Percentiles rank a stretch among this genome's conserved stretches.
phyloP scores from a whole-genome alignment of 495 filamentous ascomycete species.

The Xylaria bambusicola region DNA sequence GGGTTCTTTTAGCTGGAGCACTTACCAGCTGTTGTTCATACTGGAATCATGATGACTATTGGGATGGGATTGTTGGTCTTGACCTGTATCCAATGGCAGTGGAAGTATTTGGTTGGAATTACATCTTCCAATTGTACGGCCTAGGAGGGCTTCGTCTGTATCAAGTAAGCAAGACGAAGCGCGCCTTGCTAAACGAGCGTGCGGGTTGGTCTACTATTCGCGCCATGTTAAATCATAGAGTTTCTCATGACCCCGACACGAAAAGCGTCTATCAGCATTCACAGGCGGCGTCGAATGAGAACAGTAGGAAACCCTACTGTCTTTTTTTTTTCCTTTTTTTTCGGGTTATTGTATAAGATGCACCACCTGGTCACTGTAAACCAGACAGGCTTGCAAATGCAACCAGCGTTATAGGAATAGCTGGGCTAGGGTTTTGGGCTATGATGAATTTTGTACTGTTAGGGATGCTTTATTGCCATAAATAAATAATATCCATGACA shows the following conservation, averaged over 20 bases:
- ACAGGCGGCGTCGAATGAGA: slow-evolving; percentile 27
- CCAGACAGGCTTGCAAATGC: slow-evolving; percentile 15
- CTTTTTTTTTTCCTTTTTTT: slow-evolving; percentile 24
- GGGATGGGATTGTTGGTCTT: slow-evolving; percentile 30
- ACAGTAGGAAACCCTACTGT: slow-evolving; percentile 5
- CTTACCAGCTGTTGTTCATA: slow-evolving; percentile 27
- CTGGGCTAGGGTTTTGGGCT: slow-evolving; percentile 30
- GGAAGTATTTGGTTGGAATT: slow-evolving; percentile 18
- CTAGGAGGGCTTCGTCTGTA: not conserved
- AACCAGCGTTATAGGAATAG: slow-evolving; percentile 26
- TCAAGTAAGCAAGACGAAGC: not conserved
- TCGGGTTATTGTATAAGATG: slow-evolving; percentile 30
- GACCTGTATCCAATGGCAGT: slow-evolving; percentile 27
- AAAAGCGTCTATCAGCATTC: slow-evolving; percentile 26
- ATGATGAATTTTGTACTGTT: slow-evolving; percentile 20
- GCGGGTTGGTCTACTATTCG: not conserved
- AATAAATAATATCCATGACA: slow-evolving; percentile 6
- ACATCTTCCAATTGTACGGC: not conserved
- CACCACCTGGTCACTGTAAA: slow-evolving; percentile 6
- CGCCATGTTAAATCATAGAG: slow-evolving; percentile 14
- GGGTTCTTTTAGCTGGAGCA: slow-evolving; percentile 30
- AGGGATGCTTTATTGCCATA: slow-evolving; percentile 7
- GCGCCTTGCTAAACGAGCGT: not conserved
- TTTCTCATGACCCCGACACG: slow-evolving; percentile 20
- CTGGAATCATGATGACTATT: slow-evolving; percentile 29